These are phyloP conservation scores for Tetragonia tetragonoides DNA, from an alignment of 148 eudicot genomes.

Conservation along the genomic window DNA sequence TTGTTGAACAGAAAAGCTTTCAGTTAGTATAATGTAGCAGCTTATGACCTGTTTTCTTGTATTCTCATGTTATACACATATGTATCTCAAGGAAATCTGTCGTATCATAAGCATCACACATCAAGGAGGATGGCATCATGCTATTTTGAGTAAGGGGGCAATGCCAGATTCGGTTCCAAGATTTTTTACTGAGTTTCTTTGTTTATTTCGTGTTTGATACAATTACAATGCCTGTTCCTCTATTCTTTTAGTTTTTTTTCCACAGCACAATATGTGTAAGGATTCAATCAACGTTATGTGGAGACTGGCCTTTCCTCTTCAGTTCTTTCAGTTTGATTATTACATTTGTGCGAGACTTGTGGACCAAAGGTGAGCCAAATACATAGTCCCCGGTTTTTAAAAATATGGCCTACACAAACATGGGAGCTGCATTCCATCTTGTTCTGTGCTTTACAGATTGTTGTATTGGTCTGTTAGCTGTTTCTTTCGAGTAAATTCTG, in stretches of 20 bases:
- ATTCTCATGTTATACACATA: conserved; percentile 12
- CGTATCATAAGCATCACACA: conserved; percentile 7
- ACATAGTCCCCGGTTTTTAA: background rate
- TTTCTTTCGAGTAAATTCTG: background rate
- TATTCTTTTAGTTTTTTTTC: background rate
- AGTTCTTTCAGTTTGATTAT: background rate
- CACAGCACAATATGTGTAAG: conserved; percentile 8
- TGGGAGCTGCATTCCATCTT: too few species aligned
- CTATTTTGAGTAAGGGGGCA: conserved; percentile 20
- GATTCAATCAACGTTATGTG: conserved; percentile 9
- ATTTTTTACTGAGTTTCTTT: background rate
- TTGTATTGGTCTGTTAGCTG: background rate
- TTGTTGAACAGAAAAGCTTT: conserved; percentile 9
- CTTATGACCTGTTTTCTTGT: conserved; percentile 6
- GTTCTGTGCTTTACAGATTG: too few species aligned
- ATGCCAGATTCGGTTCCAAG: conserved; percentile 29
- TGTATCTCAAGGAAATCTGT: conserved; percentile 11
- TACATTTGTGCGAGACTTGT: conserved; percentile 5
- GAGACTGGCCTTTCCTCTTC: conserved; percentile 7
- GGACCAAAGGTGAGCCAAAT: conserved; percentile 4
- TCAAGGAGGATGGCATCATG: conserved; percentile 19
- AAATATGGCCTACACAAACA: too few species aligned
- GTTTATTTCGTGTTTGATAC: conserved; percentile 13
- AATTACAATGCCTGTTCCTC: conserved; percentile 6
- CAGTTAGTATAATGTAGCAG: conserved; percentile 15